These are phyloP conservation scores for Collybia mongolica DNA, from an alignment of 768 basidiomycete genomes.

Conservation along the genomic window DNA sequence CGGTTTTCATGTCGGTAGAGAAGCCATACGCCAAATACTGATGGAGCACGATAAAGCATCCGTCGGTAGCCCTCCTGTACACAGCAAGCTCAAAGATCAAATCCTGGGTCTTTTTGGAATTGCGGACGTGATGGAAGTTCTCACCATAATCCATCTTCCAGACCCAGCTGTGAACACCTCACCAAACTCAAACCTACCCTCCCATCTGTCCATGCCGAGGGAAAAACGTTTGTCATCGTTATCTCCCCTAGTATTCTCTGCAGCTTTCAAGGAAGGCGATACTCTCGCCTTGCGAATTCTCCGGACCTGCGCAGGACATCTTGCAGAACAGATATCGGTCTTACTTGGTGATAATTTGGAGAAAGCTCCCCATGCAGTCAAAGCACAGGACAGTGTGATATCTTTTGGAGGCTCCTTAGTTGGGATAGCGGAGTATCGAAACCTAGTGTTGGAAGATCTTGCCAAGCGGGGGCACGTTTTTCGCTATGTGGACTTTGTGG, in stretches of 20 bases:
- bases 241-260: constrained; percentile 72
- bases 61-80: constrained; percentile 26
- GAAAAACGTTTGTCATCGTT: constrained; percentile 78
- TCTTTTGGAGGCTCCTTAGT: constrained; percentile 82
- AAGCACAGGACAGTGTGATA: constrained; percentile 56
- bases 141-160: constrained; percentile 61
- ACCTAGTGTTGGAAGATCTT: constrained; percentile 55
- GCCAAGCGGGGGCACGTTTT: constrained; percentile 60
- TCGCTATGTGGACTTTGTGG: constrained; percentile 61
- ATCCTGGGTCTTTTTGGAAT: constrained; percentile 60
- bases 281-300: constrained; percentile 63
- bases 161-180: constrained; percentile 40
- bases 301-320: constrained; percentile 43
- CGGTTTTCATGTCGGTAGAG: constrained; percentile 77
- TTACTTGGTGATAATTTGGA: constrained; percentile 38
- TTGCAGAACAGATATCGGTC: constrained; percentile 59
- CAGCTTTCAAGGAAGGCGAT: constrained; percentile 71
- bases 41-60: constrained; percentile 52
- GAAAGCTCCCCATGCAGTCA: constrained; percentile 35
- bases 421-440: constrained; percentile 58
- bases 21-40: constrained; percentile 69
- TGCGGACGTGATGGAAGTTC: constrained; percentile 56
- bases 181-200: constrained; percentile 20
- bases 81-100: constrained; percentile 40
- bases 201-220: constrained; percentile 36